Conservation (phyloP, 805 yeast genomes). For the Vanderwaltozyma tropicalis region DNA sequence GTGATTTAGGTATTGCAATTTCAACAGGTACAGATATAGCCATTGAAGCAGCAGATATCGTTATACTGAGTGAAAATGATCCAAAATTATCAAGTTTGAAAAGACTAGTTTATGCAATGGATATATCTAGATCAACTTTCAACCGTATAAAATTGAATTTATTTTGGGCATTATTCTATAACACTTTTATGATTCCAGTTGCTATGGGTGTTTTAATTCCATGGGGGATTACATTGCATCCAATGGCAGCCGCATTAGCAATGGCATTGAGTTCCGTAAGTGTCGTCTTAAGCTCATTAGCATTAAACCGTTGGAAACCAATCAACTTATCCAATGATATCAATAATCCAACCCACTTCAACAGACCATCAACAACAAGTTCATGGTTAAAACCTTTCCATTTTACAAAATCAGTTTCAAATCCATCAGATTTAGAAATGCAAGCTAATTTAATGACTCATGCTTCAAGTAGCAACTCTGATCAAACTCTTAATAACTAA, state of each 20-base stretch:
- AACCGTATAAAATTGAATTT: constrained; percentile 69
- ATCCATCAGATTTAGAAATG: constrained; percentile 1
- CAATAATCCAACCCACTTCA: not conserved
- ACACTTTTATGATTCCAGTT: constrained; percentile 75
- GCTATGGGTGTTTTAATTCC: constrained; percentile 91
- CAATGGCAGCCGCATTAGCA: constrained; percentile 80
- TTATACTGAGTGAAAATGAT: constrained; percentile 39
- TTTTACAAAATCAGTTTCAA: not conserved
- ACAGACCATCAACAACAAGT: not conserved
- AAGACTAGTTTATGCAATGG: constrained; percentile 52
- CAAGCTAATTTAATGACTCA: constrained; percentile 1
- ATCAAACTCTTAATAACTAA: too few relatives aligned
- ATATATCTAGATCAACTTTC: constrained; percentile 62
- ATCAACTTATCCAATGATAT: constrained; percentile 2
- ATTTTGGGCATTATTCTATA: constrained; percentile 79
- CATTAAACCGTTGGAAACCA: constrained; percentile 56
- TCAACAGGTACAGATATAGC: constrained; percentile 94
- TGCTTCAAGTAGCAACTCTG: too few relatives aligned
- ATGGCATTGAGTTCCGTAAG: constrained; percentile 92
- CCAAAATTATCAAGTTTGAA: constrained; percentile 24
- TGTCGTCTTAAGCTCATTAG: constrained; percentile 71
- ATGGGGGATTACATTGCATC: constrained; percentile 66
- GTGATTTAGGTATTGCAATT: constrained; percentile 85
- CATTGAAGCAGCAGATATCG: constrained; percentile 92
- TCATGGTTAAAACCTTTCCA: not conserved